phyloP scores from a whole-genome alignment of 495 filamentous ascomycete genomes.

The Polyplosphaeria fusca region DNA sequence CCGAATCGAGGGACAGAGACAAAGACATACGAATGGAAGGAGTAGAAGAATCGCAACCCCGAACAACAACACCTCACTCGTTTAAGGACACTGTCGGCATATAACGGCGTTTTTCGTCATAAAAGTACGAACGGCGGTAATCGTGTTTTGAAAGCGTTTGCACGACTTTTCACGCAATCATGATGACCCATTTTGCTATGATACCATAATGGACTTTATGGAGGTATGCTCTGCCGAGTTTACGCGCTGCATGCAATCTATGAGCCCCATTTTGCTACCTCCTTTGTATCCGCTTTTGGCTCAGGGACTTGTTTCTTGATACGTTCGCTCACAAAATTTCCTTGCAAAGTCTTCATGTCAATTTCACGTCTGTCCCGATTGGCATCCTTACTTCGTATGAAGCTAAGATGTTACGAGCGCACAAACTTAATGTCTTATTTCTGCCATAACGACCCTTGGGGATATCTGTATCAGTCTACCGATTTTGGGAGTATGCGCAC shows the following conservation, averaged over 20 bases:
- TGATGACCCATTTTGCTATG: conserved; percentile 35
- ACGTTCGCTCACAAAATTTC: conserved; percentile 30
- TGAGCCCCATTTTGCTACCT: conserved; percentile 19
- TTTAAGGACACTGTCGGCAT: conserved; percentile 39
- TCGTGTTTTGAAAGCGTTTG: conserved; percentile 36
- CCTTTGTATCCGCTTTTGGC: conserved; percentile 4
- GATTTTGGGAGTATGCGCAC: not conserved
- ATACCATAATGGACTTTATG: conserved; percentile 35
- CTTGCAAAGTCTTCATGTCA: conserved; percentile 1
- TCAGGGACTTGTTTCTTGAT: not conserved
- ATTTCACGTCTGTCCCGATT: conserved; percentile 5
- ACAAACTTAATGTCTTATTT: conserved; percentile 32
- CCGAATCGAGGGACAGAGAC: conserved; percentile 25
- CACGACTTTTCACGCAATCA: conserved; percentile 35
- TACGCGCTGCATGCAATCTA: conserved; percentile 22
- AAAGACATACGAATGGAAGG: conserved; percentile 33
- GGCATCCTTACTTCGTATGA: conserved; percentile 20
- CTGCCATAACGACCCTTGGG: conserved; percentile 16
- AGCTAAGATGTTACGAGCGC: conserved; percentile 25
- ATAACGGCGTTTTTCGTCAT: conserved; percentile 33
- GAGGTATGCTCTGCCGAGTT: conserved; percentile 27
- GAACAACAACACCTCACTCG: conserved; percentile 33
- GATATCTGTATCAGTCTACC: conserved; percentile 8
- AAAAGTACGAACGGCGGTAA: conserved; percentile 34
- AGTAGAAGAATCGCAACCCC: conserved; percentile 33